Evolutionary conservation across 495 filamentous ascomycete genomes (phyloP).

Genomic region (Paragyromitra xinjiangensis): DNA sequence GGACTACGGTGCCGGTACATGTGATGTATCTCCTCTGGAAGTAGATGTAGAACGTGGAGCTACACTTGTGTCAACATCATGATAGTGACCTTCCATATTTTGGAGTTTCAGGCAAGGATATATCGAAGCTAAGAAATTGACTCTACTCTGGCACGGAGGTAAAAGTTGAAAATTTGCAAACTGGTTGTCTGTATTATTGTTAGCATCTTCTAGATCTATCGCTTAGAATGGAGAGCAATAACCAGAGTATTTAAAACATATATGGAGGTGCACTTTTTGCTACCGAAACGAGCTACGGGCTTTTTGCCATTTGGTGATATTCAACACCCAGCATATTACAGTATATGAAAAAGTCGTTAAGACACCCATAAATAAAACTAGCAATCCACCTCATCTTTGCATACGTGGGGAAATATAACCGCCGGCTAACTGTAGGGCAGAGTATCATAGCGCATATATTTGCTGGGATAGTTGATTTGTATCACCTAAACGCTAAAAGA

Average conservation of each 20-base stretch:
- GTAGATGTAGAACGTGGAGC: conserved; percentile 15
- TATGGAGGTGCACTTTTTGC: neutral
- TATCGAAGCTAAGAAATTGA: neutral
- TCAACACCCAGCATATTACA: neutral
- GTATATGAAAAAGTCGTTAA: neutral
- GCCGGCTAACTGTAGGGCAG: conserved; percentile 6
- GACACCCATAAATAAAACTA: neutral
- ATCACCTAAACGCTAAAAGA: neutral
- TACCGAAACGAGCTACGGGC: neutral
- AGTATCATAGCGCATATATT: conserved; percentile 9
- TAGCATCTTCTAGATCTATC: too few species aligned
- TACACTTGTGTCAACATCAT: conserved; percentile 2
- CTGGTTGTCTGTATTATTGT: neutral
- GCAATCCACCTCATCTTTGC: conserved; percentile 18
- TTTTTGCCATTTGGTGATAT: neutral
- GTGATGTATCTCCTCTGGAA: conserved; percentile 5
- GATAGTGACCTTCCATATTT: conserved; percentile 17
- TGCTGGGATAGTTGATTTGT: conserved; percentile 23
- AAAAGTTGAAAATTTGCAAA: too few species aligned
- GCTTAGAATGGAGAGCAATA: neutral
- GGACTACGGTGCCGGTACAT: conserved; percentile 3
- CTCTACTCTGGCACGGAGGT: too few species aligned
- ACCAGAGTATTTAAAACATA: neutral
- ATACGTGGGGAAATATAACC: conserved; percentile 36
- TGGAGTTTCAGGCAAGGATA: conserved; percentile 19